Conservation (phyloP, 2,329 filamentous ascomycete species). For the Neonectria hederae region DNA sequence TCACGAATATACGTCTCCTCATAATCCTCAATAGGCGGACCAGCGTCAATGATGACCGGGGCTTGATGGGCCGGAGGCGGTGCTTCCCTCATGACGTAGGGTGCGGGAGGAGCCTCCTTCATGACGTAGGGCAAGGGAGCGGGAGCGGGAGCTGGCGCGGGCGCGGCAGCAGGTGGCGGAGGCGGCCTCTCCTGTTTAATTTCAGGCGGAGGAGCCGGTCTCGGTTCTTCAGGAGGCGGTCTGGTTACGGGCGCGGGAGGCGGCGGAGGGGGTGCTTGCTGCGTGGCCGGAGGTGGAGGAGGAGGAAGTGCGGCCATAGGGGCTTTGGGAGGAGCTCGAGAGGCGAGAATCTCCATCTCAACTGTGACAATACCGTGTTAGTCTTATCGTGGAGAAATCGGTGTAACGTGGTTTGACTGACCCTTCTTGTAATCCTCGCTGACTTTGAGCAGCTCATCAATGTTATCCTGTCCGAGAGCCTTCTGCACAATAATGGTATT, state of each 20-base stretch:
- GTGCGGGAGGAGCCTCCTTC: conserved; percentile 12
- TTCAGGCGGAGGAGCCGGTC: conserved; percentile 25
- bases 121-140: conserved; percentile 22
- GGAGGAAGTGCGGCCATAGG: conserved; percentile 46
- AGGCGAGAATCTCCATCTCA: conserved; percentile 30
- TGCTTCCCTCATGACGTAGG: conserved; percentile 8
- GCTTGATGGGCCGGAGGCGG: conserved; percentile 36
- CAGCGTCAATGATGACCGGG: conserved; percentile 47
- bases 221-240: conserved; percentile 36
- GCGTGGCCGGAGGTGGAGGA: conserved; percentile 36
- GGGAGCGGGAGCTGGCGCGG: conserved; percentile 42
- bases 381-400: neutral
- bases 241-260: conserved; percentile 37
- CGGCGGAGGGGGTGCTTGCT: conserved; percentile 51
- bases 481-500: conserved; percentile 83
- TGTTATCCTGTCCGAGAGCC: conserved; percentile 88
- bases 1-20: conserved; percentile 59
- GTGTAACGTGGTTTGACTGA: conserved; percentile 44
- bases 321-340: conserved; percentile 13
- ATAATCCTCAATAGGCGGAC: conserved; percentile 52
- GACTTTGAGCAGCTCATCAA: conserved; percentile 85
- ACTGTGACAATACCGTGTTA: conserved; percentile 20
- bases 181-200: neutral
- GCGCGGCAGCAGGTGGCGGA: conserved; percentile 33
- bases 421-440: conserved; percentile 79